Evolutionary conservation across 163 green algal species (phyloP).

Genomic region (Chloromonas sp.): DNA sequence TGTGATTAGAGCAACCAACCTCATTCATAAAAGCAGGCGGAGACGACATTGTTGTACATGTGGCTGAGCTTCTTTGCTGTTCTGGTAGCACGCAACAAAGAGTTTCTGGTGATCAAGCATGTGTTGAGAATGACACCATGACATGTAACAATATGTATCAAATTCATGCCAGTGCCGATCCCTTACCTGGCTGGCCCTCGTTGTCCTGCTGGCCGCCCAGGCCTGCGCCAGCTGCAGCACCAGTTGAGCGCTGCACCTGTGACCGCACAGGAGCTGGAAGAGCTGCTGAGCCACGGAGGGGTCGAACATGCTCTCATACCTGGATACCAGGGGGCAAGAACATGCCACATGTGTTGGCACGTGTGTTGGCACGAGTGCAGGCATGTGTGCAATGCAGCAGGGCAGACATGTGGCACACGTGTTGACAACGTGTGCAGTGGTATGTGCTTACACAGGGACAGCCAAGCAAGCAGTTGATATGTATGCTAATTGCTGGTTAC

Average conservation of each 20-base stretch:
- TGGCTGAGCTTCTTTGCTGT: too few species aligned
- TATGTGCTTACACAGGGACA: too few species aligned
- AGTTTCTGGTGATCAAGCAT: too few species aligned
- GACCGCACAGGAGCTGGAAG: conserved; percentile 6
- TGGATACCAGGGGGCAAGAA: conserved; percentile 12
- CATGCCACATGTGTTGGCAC: too few species aligned
- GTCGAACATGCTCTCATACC: conserved; percentile 45
- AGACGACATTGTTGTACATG: too few species aligned
- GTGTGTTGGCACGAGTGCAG: too few species aligned
- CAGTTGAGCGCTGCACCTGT: neutral
- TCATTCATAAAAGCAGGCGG: too few species aligned
- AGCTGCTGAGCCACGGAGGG: conserved; percentile 16
- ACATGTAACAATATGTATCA: neutral
- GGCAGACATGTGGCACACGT: neutral
- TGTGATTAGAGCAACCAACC: too few species aligned
- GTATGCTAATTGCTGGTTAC: neutral
- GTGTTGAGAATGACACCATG: neutral
- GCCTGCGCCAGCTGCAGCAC: neutral
- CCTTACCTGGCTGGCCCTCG: neutral
- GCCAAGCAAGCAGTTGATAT: too few species aligned
- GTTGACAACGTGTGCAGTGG: neutral
- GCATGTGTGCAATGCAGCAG: neutral
- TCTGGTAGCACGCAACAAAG: too few species aligned
- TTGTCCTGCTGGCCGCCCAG: neutral
- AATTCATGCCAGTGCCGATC: neutral